Base-by-base conservation (phyloP, 2,329 filamentous ascomycete species). In the Bipolaris gigantea region DNA sequence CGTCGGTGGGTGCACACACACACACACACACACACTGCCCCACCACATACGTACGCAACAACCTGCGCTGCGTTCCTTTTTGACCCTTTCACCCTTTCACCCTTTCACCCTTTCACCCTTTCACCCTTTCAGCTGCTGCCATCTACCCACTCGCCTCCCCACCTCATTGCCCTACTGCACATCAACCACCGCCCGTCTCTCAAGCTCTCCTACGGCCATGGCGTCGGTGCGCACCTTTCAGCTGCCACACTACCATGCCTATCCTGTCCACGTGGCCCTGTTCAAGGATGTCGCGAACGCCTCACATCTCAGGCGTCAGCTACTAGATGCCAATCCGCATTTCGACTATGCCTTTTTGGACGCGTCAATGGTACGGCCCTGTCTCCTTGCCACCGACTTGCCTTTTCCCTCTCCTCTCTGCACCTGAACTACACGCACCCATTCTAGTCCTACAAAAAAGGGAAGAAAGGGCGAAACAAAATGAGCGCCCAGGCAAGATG, bases 321-420 rank as follows among this genome's bases (percentile, higher is more conserved):
- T 99, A 5, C 80, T 97, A n/a, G 83, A 85, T 5, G 89, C 90
- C 48, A 96, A 97, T 70, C 70, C 84, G 10, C 87, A 88, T 8
- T 97, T 92, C 66, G 92, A 97, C 75, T 97, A 97, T 79, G 92
- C 92, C 32, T 89, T 99, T 62, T 83, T 99, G 42, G 93, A 99
- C 76, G 92, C 92, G 18, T 85, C 84, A 41, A 84, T 89, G 73
- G 88, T 92, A 80, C 51, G 69, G 16, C 55, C 58, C 21, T 53
- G 33, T 47, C 32, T 42, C 52, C 13, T 38, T 50, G 48, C 41
- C 48, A 32, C 43, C 52, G 30, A 21, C n/a, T 52, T 48, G 40
- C 49, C 41, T 52, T 40, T 44, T 35, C 21, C 27, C 11, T 30
- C 30, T 40, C 9, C 6, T 36, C 23, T 30, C 11, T 19, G 23